Conservation (phyloP, 2,329 filamentous ascomycete genomes). For the Arachnomyces sp. region DNA sequence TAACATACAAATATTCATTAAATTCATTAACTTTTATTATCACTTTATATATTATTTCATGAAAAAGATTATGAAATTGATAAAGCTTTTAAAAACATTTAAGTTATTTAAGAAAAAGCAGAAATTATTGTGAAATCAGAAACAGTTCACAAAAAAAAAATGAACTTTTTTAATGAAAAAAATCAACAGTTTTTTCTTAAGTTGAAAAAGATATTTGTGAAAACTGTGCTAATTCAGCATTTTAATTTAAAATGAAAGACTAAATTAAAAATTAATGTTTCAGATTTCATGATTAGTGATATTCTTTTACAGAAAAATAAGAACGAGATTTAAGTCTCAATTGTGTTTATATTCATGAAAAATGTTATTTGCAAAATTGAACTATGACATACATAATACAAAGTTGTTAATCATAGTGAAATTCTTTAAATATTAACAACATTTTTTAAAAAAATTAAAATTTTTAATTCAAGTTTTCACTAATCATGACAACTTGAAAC, state of each 20-base stretch:
- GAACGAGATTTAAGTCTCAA: slow-evolving; percentile 18
- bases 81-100: slow-evolving; percentile 7
- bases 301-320: slow-evolving; percentile 14
- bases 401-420: slow-evolving; percentile 23
- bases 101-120: too few relatives aligned
- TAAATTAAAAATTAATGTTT: slow-evolving; percentile 19
- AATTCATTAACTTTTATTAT: slow-evolving; percentile 28
- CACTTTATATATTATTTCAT: slow-evolving; percentile 21
- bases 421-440: slow-evolving; percentile 17
- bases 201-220: slow-evolving; percentile 14
- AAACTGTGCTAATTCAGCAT: slow-evolving; percentile 12
- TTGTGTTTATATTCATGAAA: slow-evolving; percentile 8
- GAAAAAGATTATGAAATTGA: slow-evolving; percentile 12
- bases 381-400: slow-evolving; percentile 26
- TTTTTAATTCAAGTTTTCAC: slow-evolving; percentile 1
- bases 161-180: slow-evolving; percentile 5
- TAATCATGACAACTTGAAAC: neutral
- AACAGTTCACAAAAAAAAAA: neutral
- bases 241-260: slow-evolving; percentile 13
- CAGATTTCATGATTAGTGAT: slow-evolving; percentile 9
- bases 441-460: slow-evolving; percentile 10
- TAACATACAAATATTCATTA: slow-evolving; percentile 13
- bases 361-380: slow-evolving; percentile 8
- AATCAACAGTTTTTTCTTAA: slow-evolving; percentile 9
- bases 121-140: too few relatives aligned